phyloP scores from a whole-genome alignment of 257 asterid species.

The Eucommia ulmoides region DNA sequence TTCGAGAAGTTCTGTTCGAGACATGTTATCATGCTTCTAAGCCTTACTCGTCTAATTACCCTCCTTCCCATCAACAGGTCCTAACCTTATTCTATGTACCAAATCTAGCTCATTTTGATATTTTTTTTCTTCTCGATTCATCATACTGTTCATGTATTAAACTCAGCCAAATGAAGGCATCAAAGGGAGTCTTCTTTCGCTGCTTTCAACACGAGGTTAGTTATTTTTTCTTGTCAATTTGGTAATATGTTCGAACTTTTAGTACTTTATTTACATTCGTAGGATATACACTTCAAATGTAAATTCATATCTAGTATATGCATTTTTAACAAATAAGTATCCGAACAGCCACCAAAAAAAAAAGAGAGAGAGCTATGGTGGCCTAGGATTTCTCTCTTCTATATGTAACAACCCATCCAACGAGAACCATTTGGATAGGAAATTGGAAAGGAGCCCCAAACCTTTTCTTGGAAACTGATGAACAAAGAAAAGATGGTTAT shows the following conservation, averaged over 20 bases:
- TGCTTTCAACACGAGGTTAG: slow-evolving; percentile 62
- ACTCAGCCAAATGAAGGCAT: slow-evolving; percentile 43
- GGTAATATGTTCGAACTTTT: neutral
- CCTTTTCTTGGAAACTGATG: too few relatives aligned
- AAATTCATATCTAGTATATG: neutral
- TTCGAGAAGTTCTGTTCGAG: slow-evolving; percentile 42
- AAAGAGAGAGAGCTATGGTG: too few relatives aligned
- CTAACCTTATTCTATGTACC: slow-evolving; percentile 24
- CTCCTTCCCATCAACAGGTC: slow-evolving; percentile 56
- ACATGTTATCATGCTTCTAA: slow-evolving; percentile 73
- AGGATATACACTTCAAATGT: neutral
- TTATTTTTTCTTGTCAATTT: slow-evolving; percentile 1
- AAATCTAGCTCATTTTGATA: slow-evolving; percentile 14
- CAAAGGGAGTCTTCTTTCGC: slow-evolving; percentile 46
- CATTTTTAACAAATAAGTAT: neutral
- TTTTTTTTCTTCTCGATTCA: slow-evolving; percentile 5
- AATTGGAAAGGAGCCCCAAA: too few relatives aligned
- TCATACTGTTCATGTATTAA: slow-evolving; percentile 3
- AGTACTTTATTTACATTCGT: neutral
- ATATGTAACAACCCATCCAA: too few relatives aligned
- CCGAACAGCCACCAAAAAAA: too few relatives aligned
- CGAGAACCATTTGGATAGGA: too few relatives aligned
- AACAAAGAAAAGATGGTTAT: too few relatives aligned
- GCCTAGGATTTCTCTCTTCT: neutral
- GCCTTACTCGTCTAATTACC: slow-evolving; percentile 62